Evolutionary conservation across 257 asterid genomes (phyloP).

Genomic region (Lycium barbarum): DNA sequence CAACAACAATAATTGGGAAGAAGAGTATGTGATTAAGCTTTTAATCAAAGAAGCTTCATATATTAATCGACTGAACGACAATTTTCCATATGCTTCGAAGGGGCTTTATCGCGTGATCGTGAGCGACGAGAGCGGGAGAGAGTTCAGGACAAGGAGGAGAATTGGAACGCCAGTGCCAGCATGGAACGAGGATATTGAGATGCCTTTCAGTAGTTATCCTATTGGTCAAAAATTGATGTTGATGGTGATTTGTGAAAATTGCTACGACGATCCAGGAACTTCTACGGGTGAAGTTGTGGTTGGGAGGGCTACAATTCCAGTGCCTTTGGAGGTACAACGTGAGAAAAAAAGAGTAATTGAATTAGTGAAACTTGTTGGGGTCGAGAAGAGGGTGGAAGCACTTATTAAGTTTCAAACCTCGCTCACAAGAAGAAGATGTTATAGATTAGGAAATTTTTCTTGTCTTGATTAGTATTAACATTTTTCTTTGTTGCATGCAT

Average conservation of each 20-base stretch:
- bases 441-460: neutral
- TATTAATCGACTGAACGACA: neutral
- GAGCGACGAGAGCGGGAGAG: neutral
- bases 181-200: neutral
- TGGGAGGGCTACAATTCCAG: neutral
- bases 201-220: neutral
- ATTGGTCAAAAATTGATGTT: neutral
- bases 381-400: neutral
- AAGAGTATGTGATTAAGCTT: conserved; percentile 5
- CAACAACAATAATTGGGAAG: too few species aligned
- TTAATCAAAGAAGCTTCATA: neutral
- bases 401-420: neutral
- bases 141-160: neutral
- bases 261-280: neutral
- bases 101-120: neutral
- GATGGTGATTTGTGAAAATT: conserved; percentile 11
- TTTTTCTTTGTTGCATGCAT: too few species aligned
- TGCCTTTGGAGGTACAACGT: neutral
- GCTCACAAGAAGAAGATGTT: neutral
- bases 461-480: too few species aligned
- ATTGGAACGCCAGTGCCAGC: neutral
- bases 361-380: neutral
- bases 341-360: neutral
- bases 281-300: neutral
- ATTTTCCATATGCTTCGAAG: neutral